These are phyloP conservation scores for Rhynchospora tenuis DNA, from an alignment of 176 grass and related monocot species.

Conservation along the genomic window DNA sequence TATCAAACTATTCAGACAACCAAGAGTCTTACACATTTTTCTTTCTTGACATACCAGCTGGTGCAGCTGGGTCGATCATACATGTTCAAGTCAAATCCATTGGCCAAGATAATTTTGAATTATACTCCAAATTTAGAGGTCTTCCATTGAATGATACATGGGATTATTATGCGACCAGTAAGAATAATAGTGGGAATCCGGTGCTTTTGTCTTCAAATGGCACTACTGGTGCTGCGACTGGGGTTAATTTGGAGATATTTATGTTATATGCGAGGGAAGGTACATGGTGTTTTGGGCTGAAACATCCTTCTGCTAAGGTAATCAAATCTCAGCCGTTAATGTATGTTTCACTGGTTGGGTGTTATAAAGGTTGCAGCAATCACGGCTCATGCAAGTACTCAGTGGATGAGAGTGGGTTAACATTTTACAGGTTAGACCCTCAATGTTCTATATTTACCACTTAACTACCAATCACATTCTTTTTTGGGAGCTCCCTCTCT, in stretches of 20 bases:
- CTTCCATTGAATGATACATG: constrained; percentile 68
- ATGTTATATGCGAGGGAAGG: constrained; percentile 95
- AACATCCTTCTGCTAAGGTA: constrained; percentile 51
- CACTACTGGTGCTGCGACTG: constrained; percentile 38
- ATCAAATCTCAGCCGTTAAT: constrained; percentile 49
- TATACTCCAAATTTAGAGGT: constrained; percentile 71
- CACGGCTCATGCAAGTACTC: constrained; percentile 68
- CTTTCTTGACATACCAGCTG: constrained; percentile 73
- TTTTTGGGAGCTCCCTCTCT: neutral
- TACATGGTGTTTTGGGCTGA: constrained; percentile 78
- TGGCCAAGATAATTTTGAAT: constrained; percentile 63
- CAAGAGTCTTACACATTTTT: constrained; percentile 83
- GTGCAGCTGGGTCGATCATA: constrained; percentile 72
- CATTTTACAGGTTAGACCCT: constrained; percentile 76
- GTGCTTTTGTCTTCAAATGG: constrained; percentile 51
- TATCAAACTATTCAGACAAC: constrained; percentile 58
- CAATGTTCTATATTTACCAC: neutral
- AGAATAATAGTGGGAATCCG: constrained; percentile 49
- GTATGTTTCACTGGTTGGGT: constrained; percentile 79
- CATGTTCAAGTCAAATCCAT: constrained; percentile 65
- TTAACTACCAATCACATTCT: neutral
- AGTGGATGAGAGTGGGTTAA: constrained; percentile 82
- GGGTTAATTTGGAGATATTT: constrained; percentile 57
- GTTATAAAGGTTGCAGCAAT: constrained; percentile 71
- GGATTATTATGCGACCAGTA: constrained; percentile 76